These are phyloP conservation scores for Saccharomyces pastorianus DNA, from an alignment of 1,139 yeast genomes.

Conservation along the genomic window DNA sequence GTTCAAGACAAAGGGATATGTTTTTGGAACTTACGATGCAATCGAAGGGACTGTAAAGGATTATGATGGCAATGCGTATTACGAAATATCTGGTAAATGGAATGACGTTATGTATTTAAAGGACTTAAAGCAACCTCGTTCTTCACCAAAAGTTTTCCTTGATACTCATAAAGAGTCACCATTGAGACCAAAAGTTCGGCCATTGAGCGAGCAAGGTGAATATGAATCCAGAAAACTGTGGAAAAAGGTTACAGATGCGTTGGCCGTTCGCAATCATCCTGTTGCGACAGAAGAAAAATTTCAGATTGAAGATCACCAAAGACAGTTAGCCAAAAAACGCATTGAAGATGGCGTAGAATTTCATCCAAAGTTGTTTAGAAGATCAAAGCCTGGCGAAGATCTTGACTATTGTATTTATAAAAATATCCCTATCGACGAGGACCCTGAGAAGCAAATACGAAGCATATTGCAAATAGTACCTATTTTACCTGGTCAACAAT, in stretches of 20 bases:
- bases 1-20: conserved; percentile 89
- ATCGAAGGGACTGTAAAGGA: conserved; percentile 67
- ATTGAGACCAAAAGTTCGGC: conserved; percentile 61
- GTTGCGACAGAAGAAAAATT: conserved; percentile 83
- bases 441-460: conserved; percentile 45
- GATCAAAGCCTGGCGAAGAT: conserved; percentile 33
- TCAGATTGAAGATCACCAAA: conserved; percentile 76
- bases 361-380: conserved; percentile 66
- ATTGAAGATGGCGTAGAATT: conserved; percentile 70
- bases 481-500: conserved; percentile 67
- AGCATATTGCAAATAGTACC: conserved; percentile 60
- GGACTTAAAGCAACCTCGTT: conserved; percentile 39
- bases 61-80: conserved; percentile 47
- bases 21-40: conserved; percentile 85
- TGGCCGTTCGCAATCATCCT: conserved; percentile 66
- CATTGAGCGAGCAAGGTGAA: conserved; percentile 68
- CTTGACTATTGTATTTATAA: conserved; percentile 62
- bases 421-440: conserved; percentile 39
- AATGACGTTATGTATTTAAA: conserved; percentile 74
- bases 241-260: conserved; percentile 72
- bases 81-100: conserved; percentile 83
- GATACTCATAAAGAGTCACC: conserved; percentile 54
- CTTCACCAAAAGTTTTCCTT: conserved; percentile 44
- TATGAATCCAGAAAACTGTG: conserved; percentile 78
- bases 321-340: conserved; percentile 63